Evolutionary conservation across 1,139 yeast genomes (phyloP).

Genomic region (Pichia sp.): DNA sequence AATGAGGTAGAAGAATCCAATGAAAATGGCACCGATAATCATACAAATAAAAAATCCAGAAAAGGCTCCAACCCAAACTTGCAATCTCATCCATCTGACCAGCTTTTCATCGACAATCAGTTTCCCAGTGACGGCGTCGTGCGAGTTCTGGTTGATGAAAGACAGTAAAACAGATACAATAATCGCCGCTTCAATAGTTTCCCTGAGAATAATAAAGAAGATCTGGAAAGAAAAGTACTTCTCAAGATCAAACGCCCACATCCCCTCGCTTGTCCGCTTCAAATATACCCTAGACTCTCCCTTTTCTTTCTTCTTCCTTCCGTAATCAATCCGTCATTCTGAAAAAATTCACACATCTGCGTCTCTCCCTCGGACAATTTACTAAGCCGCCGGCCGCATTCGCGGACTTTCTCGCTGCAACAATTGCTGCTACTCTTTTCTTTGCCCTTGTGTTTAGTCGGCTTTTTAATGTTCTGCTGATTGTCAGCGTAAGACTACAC

Average conservation of each 20-base stretch:
- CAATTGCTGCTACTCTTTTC: too few relatives aligned
- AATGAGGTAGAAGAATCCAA: conserved; percentile 64
- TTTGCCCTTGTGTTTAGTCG: too few relatives aligned
- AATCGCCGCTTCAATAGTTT: conserved; percentile 80
- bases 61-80: conserved; percentile 81
- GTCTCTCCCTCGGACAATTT: too few relatives aligned
- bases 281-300: too few relatives aligned
- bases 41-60: conserved; percentile 69
- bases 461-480: too few relatives aligned
- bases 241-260: conserved; percentile 26
- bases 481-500: neutral
- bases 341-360: too few relatives aligned
- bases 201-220: conserved; percentile 81
- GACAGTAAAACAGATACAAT: conserved; percentile 80
- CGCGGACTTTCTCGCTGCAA: too few relatives aligned
- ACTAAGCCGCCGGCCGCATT: too few relatives aligned
- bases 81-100: conserved; percentile 41
- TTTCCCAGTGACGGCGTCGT: conserved; percentile 11
- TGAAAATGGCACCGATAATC: conserved; percentile 65
- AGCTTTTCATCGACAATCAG: conserved; percentile 21
- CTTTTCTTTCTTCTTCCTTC: too few relatives aligned
- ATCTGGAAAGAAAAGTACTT: conserved; percentile 65
- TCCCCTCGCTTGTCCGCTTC: too few relatives aligned
- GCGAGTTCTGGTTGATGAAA: conserved; percentile 55
- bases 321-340: too few relatives aligned